Evolutionary conservation across 2,329 filamentous ascomycete species (phyloP), one percentile per base, ranked within the genome.

Genomic region (Pestalotiopsis sp.): DNA sequence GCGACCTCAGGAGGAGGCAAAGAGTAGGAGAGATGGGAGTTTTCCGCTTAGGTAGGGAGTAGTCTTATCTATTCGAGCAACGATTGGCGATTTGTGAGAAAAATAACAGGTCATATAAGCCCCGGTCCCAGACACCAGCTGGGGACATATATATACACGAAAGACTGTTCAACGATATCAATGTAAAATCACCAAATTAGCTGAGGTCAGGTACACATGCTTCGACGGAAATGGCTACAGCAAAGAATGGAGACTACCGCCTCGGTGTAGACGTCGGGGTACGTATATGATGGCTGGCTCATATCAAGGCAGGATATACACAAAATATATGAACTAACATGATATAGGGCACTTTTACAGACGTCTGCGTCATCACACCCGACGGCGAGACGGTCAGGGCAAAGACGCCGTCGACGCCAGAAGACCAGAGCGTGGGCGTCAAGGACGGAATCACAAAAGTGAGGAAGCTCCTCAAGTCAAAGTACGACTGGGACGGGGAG

Each of bases 361-460:
- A 85, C 68, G 79, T 85, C 61, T 85, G 79, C 71, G 82, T 83
- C 36, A 81, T 85, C 68, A 82, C 83, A 3, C 82, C 83, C 1
- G 72, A 78, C 20, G 82, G 82, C 23, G 76, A 82, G 69, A 81
- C 80, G 1, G 78, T 83, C 13, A 78, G 83, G 52, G 81, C 82
- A 31, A 85, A 85, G 72, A 81, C 84, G 4, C 82, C 79, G 9
- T 84, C 83, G 7, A 83, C 83, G 14, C 78, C 78, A 6, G 73
- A 77, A 13, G 82, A 85, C 69, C 83, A 85, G 74, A 85, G 83
- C 62, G 79, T 84, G 23, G 82, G 83, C 4, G 83, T 85, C 66
- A 79, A 82, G 52, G 75, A 84, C 41, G 83, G 82, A 20, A 83
- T 85, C 62, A 66, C 72, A 1, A 82, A 84, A 70, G 82, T 80